Percentiles rank a stretch among this genome's conserved stretches.
phyloP scores from a whole-genome alignment of 2,329 filamentous ascomycete genomes.

The Cryphonectria naterciae region DNA sequence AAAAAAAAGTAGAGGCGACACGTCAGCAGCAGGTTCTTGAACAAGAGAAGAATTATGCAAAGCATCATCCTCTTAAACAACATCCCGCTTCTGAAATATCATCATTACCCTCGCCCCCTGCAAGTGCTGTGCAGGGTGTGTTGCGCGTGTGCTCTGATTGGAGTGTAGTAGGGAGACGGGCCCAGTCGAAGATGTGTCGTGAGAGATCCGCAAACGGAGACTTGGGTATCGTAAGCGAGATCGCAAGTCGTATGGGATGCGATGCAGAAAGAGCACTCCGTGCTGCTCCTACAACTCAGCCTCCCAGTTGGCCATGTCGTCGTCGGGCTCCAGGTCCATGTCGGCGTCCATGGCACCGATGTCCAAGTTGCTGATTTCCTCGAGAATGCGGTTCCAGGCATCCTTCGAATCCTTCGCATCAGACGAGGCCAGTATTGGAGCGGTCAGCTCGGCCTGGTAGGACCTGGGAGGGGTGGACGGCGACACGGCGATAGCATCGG shows the following conservation, averaged over 20 bases:
- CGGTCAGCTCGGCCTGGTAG: constrained; percentile 24
- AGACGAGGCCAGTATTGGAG: constrained; percentile 19
- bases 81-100: constrained; percentile 25
- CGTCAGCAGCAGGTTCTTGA: constrained; percentile 46
- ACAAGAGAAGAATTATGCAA: constrained; percentile 30
- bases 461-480: constrained; percentile 22
- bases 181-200: not conserved
- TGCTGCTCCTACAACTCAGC: constrained; percentile 21
- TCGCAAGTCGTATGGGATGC: not conserved
- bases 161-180: too few relatives aligned
- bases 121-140: constrained; percentile 5
- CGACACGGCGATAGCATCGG: constrained; percentile 28
- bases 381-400: constrained; percentile 37
- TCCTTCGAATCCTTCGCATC: constrained; percentile 32
- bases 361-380: constrained; percentile 24
- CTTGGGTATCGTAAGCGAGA: not conserved
- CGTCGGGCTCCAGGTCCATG: constrained; percentile 25
- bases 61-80: constrained; percentile 23
- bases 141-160: constrained; percentile 25
- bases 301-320: constrained; percentile 30
- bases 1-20: constrained; percentile 40
- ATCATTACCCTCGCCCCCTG: constrained; percentile 9
- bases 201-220: not conserved
- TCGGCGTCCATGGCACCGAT: constrained; percentile 28
- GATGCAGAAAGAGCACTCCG: not conserved